Percentiles rank a stretch among this genome's conserved stretches.
phyloP scores from a whole-genome alignment of 495 filamentous ascomycete genomes.

The Corynascus novoguineensis region DNA sequence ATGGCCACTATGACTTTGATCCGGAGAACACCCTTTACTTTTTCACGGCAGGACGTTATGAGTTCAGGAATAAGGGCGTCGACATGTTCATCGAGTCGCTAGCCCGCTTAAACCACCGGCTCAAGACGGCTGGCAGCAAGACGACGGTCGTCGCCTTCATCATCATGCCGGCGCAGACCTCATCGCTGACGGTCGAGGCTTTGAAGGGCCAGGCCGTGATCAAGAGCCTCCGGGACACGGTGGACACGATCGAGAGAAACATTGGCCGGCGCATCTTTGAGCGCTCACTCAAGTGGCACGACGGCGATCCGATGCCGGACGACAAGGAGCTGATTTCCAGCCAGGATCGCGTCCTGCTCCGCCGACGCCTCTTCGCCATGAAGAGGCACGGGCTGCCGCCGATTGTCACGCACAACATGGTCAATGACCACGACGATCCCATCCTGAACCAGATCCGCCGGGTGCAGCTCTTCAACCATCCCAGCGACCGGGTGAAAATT shows the following conservation, averaged over 20 bases:
- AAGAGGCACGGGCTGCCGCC: slow-evolving; percentile 84
- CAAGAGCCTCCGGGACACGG: slow-evolving; percentile 89
- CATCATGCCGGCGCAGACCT: slow-evolving; percentile 98
- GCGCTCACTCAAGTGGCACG: slow-evolving; percentile 85
- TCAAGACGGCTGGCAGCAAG: slow-evolving; percentile 80
- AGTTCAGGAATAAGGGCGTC: slow-evolving; percentile 96
- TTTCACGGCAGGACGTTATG: slow-evolving; percentile 94
- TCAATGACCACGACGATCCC: slow-evolving; percentile 86
- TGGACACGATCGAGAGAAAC: slow-evolving; percentile 81
- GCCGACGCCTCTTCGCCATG: slow-evolving; percentile 90
- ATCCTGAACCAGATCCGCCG: slow-evolving; percentile 94
- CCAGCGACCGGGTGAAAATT: slow-evolving; percentile 90
- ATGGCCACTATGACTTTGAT: slow-evolving; percentile 95
- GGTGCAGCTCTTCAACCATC: slow-evolving; percentile 94
- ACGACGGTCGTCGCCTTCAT: slow-evolving; percentile 98
- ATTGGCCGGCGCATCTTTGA: slow-evolving; percentile 94
- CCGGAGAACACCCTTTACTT: slow-evolving; percentile 96
- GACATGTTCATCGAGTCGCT: slow-evolving; percentile 99
- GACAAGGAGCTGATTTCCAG: slow-evolving; percentile 90
- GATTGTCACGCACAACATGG: slow-evolving; percentile 99
- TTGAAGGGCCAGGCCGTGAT: slow-evolving; percentile 95
- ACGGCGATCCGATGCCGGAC: slow-evolving; percentile 86
- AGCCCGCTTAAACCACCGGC: slow-evolving; percentile 85
- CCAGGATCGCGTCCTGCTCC: slow-evolving; percentile 87
- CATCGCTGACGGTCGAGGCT: slow-evolving; percentile 90